Conservation (phyloP, 768 basidiomycete genomes). For the Calocybe cyanea region DNA sequence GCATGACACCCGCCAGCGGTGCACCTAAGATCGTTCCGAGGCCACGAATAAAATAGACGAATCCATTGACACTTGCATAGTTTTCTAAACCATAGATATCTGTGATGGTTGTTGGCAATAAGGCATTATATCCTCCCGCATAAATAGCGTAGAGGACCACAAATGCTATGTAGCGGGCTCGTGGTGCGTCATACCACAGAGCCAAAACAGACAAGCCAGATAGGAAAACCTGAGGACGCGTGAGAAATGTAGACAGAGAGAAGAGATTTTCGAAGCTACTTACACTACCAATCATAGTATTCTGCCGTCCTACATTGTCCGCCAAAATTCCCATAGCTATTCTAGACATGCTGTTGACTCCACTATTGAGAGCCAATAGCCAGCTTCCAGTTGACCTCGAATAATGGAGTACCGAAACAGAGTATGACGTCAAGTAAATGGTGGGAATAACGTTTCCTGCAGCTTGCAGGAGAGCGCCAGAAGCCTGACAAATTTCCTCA, state of each 20-base stretch:
- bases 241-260: background rate
- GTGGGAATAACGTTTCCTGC: conserved; percentile 42
- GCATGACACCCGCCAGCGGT: conserved; percentile 37
- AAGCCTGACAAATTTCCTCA: conserved; percentile 20
- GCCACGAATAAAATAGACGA: conserved; percentile 39
- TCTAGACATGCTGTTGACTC: conserved; percentile 38
- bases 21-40: conserved; percentile 37
- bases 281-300: conserved; percentile 38
- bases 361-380: conserved; percentile 39
- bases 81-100: conserved; percentile 41
- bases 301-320: conserved; percentile 39
- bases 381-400: conserved; percentile 32
- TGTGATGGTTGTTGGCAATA: conserved; percentile 39
- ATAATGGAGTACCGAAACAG: conserved; percentile 33
- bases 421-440: conserved; percentile 41
- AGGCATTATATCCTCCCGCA: conserved; percentile 42
- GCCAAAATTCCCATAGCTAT: conserved; percentile 38
- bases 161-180: conserved; percentile 35
- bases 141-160: conserved; percentile 37
- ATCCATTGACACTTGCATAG: conserved; percentile 37
- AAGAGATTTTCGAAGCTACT: conserved; percentile 6
- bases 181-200: conserved; percentile 37
- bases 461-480: conserved; percentile 39
- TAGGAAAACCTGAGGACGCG: conserved; percentile 29
- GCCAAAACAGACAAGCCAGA: conserved; percentile 36